phyloP scores from a whole-genome alignment of 2,329 filamentous ascomycete species.

The Stagonosporopsis tanaceti region DNA sequence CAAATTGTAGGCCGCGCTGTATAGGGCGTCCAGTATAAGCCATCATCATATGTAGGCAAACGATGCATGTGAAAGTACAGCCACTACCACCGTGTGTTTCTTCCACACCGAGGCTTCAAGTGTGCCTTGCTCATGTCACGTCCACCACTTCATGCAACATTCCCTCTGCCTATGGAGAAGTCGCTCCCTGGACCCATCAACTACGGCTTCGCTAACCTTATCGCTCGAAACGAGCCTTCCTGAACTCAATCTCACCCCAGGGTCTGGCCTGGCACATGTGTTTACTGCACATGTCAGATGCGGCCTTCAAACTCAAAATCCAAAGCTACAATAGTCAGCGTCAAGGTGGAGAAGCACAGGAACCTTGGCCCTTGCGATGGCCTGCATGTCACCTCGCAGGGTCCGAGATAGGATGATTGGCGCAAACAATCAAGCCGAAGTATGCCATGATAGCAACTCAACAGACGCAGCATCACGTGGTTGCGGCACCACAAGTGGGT shows the following conservation, averaged over 20 bases:
- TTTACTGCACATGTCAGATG: slow-evolving; percentile 10
- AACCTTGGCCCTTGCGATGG: slow-evolving; percentile 4
- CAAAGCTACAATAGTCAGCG: neutral
- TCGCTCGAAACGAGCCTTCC: slow-evolving; percentile 3
- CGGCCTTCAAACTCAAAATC: slow-evolving; percentile 10
- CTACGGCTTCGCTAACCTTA: neutral
- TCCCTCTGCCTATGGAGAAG: neutral
- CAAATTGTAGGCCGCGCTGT: neutral
- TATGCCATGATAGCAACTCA: slow-evolving; percentile 11
- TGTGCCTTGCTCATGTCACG: neutral
- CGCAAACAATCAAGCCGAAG: slow-evolving; percentile 12
- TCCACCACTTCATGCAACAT: neutral
- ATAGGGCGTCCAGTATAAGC: neutral
- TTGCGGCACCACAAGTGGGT: neutral
- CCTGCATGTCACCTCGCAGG: slow-evolving; percentile 12
- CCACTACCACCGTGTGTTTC: neutral
- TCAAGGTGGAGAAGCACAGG: neutral
- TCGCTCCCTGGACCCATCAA: neutral
- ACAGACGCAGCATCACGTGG: slow-evolving; percentile 16
- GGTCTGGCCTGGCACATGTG: slow-evolving; percentile 1
- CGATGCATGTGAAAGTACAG: neutral
- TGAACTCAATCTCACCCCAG: slow-evolving; percentile 1
- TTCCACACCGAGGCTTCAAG: neutral
- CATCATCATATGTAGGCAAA: neutral
- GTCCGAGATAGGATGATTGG: slow-evolving; percentile 13